These are phyloP conservation scores for Trichoderma aggressivum DNA, from an alignment of 2,329 filamentous ascomycete genomes.

Conservation along the genomic window DNA sequence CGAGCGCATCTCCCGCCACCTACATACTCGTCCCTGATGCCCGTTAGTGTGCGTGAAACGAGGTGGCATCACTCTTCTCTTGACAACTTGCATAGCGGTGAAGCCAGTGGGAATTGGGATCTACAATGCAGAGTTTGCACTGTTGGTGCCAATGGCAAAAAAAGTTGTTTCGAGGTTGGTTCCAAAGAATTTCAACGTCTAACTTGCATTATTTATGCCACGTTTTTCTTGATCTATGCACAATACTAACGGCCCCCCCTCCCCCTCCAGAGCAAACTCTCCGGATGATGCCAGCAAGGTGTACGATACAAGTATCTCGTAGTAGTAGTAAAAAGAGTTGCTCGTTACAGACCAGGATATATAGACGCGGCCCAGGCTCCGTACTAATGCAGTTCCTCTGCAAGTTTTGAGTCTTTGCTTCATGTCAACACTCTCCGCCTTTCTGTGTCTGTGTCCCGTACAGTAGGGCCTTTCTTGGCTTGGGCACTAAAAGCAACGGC, in stretches of 20 bases:
- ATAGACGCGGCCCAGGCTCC: not conserved
- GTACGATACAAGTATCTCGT: not conserved
- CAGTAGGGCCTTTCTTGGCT: not conserved
- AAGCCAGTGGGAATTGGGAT: not conserved
- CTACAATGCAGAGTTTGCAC: slow-evolving; percentile 8
- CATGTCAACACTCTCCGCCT: not conserved
- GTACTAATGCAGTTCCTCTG: not conserved
- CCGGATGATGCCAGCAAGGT: not conserved
- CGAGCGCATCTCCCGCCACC: not conserved
- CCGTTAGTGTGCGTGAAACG: not conserved
- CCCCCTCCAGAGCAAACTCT: not conserved
- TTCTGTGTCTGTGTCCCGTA: too few species aligned
- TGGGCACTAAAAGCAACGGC: not conserved
- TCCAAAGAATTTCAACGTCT: slow-evolving; percentile 4
- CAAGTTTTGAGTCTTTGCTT: not conserved
- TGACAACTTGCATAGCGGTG: slow-evolving; percentile 7
- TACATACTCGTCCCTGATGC: not conserved
- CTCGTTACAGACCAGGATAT: not conserved
- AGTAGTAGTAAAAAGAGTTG: not conserved
- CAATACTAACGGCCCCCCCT: not conserved
- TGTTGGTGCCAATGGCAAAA: slow-evolving; percentile 2
- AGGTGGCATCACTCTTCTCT: too few species aligned
- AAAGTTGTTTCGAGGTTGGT: slow-evolving; percentile 1
- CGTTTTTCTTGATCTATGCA: not conserved
- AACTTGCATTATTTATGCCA: slow-evolving; percentile 13